phyloP scores from a whole-genome alignment of 352 stramenopile species.

The Aphanomyces stellatus region DNA sequence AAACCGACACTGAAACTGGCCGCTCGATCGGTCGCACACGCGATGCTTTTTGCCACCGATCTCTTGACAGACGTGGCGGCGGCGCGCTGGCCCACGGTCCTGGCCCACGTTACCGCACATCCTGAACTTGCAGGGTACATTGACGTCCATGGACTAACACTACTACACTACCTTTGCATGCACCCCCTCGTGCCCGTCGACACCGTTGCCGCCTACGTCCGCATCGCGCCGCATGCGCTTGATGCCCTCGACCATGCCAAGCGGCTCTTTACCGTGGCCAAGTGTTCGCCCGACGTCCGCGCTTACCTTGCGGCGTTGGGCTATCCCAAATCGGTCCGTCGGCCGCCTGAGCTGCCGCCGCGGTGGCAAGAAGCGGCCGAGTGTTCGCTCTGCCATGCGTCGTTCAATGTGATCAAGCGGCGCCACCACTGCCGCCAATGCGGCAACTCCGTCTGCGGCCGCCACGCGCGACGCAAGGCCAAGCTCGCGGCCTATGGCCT shows the following conservation, averaged over 20 bases:
- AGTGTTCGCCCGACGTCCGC: background rate
- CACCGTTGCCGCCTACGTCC: background rate
- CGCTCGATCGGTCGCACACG: background rate
- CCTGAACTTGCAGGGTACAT: background rate
- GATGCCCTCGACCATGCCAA: background rate
- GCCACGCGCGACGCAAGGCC: background rate
- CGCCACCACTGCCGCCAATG: constrained; percentile 14
- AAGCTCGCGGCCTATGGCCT: background rate
- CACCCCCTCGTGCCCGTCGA: background rate
- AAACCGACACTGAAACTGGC: background rate
- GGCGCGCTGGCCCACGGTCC: background rate
- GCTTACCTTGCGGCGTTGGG: background rate
- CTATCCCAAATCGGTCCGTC: background rate
- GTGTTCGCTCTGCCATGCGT: background rate
- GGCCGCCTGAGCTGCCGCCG: background rate
- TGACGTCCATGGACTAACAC: background rate
- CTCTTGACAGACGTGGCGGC: background rate
- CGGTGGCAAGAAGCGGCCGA: constrained; percentile 4
- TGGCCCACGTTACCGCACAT: background rate
- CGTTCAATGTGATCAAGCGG: background rate
- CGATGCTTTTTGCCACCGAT: background rate
- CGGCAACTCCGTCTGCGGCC: background rate
- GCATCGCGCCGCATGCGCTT: background rate
- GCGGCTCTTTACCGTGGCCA: background rate
- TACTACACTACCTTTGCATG: constrained; percentile 6